A percentile compares a stretch with the other conserved stretches of the same genome.
Conservation (phyloP, 768 basidiomycete genomes). For the Heimioporus sp. region DNA sequence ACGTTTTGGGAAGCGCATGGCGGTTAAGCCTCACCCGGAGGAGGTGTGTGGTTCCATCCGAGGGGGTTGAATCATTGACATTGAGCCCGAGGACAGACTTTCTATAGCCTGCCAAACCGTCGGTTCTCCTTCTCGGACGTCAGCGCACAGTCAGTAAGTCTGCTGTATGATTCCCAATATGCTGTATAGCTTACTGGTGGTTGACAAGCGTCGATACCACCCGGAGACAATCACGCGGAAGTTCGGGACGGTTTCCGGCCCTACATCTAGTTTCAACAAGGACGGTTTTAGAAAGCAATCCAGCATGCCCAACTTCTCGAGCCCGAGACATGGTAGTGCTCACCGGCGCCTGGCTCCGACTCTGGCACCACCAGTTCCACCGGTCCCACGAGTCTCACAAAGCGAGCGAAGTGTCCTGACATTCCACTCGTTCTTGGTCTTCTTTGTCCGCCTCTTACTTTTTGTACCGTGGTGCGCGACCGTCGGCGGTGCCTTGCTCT, state of each 20-base stretch:
- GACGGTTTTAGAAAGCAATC: conserved; percentile 7
- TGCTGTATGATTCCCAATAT: not conserved
- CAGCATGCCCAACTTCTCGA: conserved; percentile 15
- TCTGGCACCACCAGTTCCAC: not conserved
- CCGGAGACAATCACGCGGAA: conserved; percentile 12
- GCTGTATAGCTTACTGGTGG: not conserved
- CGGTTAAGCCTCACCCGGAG: conserved; percentile 22
- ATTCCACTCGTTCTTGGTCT: not conserved
- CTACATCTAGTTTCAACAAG: conserved; percentile 8
- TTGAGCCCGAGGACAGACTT: conserved; percentile 9
- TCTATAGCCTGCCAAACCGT: conserved; percentile 30
- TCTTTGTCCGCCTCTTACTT: conserved; percentile 16
- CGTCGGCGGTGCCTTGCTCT: conserved; percentile 32
- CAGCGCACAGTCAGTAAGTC: conserved; percentile 12
- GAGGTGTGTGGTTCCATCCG: conserved; percentile 18
- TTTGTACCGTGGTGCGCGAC: conserved; percentile 37
- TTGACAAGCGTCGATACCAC: not conserved
- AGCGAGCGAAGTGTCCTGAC: not conserved
- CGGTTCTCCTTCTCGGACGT: conserved; percentile 29
- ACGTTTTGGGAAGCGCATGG: conserved; percentile 29
- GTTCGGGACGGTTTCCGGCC: conserved; percentile 27
- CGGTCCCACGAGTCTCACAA: not conserved
- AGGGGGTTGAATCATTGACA: not conserved
- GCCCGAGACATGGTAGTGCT: not conserved
- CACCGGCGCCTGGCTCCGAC: not conserved